Conservation (phyloP, 495 filamentous ascomycete genomes). For the Neurospora sp. region DNA sequence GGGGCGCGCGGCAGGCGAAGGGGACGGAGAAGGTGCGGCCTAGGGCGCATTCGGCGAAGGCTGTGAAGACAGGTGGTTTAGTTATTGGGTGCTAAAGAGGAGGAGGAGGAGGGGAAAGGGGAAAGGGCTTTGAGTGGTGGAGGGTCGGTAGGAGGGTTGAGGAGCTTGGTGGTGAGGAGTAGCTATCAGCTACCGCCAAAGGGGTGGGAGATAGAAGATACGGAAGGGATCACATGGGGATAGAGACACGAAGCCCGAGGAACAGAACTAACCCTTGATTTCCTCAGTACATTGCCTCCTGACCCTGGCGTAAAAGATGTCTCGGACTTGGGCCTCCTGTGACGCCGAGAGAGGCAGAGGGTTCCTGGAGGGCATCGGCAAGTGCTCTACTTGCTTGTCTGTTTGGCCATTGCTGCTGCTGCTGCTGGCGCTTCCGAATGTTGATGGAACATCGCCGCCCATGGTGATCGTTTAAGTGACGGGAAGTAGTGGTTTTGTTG, state of each 20-base stretch:
- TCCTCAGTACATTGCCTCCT: constrained; percentile 67
- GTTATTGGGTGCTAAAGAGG: neutral
- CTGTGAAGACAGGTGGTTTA: constrained; percentile 31
- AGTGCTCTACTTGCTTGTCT: constrained; percentile 9
- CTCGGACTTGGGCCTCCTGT: constrained; percentile 84
- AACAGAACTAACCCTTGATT: constrained; percentile 59
- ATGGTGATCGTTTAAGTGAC: constrained; percentile 25
- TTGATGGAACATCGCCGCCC: constrained; percentile 17
- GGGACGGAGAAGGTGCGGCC: constrained; percentile 76
- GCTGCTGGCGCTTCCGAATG: neutral
- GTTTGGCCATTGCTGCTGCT: neutral
- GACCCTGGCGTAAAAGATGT: constrained; percentile 83
- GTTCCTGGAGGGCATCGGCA: constrained; percentile 60
- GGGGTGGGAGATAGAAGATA: neutral
- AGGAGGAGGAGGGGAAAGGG: neutral
- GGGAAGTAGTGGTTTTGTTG: neutral
- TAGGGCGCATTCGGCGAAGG: constrained; percentile 76
- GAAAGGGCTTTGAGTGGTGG: neutral
- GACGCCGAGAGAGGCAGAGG: constrained; percentile 85
- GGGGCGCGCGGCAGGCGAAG: constrained; percentile 71
- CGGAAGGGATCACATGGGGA: neutral
- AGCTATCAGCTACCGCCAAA: neutral
- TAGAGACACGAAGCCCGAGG: neutral
- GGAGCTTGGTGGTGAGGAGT: neutral
- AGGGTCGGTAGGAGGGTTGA: neutral